Evolutionary conservation across 192 early-diverging fungal genomes (phyloP), one percentile per base, ranked within the genome.

Genomic region (Coemansia sp.): DNA sequence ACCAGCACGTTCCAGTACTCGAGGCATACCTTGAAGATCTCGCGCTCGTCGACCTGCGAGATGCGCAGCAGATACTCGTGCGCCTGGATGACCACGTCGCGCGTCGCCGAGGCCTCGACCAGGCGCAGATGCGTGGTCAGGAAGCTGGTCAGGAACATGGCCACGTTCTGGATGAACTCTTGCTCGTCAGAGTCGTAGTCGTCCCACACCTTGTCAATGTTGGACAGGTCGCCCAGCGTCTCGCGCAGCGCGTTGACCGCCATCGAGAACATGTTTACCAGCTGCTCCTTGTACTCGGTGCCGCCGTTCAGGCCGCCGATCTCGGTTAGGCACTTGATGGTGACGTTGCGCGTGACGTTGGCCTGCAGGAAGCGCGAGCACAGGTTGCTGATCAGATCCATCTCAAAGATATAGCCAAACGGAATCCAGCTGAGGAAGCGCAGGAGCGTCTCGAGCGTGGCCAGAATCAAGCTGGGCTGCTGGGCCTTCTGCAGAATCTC

Each of bases 351-450:
- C 68, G 94, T 96, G 42, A 83, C 82, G 15, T 85, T 82, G 10
- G 87, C 84, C 39, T 87, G 84, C 50, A 99, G 77, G 64, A 99
- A 99, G 79, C 67, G 63, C 14, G 74, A 85, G 49, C 85, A 84
- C 46, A 99, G 64, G 39, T 83, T 87, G 50, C 81, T 83, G 39
- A 98, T 94, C 28, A 99, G 60, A 58, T 88, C 83, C 20, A 88
- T 96, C 70, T 99, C 93, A 60, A 99, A 99, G 44, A 96, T 93
- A 61, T 95, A 99, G 24, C 94, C 97, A 23, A 96, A 82, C 22
- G 95, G 95, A 60, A 99, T 92, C 97, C 97, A 99, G 79, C 87
- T 91, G 47, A 99, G 77, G 77, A 96, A 99, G 49, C 89, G 85
- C 39, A 95, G 73, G n/a, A 99, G 78, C 0, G 95, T 97, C 57